Evolutionary conservation across 2,329 filamentous ascomycete genomes (phyloP).

Genomic region (Purpureocillium takamizusanense): DNA sequence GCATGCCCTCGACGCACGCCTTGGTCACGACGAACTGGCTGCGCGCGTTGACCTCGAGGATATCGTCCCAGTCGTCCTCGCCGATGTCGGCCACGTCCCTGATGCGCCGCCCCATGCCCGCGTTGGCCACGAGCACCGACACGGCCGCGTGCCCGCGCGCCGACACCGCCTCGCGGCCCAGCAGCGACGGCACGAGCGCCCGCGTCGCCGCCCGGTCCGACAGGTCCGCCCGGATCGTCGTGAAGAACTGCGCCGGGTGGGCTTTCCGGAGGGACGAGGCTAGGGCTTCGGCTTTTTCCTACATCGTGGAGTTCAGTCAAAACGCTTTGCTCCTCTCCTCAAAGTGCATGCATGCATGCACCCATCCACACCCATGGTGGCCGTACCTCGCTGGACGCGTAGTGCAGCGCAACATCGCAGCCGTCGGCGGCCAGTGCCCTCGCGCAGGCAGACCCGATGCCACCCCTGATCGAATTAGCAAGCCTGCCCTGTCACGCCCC

Average conservation of each 20-base stretch:
- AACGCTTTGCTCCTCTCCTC: too few relatives aligned
- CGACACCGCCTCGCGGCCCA: conserved; percentile 7
- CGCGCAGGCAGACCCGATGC: conserved; percentile 23
- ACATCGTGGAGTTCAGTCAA: too few relatives aligned
- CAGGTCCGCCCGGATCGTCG: conserved; percentile 17
- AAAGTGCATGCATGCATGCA: too few relatives aligned
- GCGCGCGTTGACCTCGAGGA: conserved; percentile 23
- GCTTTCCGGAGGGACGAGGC: conserved; percentile 13
- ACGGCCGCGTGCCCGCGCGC: conserved; percentile 16
- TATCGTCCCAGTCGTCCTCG: conserved; percentile 26
- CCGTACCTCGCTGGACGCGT: conserved; percentile 19
- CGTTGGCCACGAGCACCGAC: conserved; percentile 22
- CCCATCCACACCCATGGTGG: too few relatives aligned
- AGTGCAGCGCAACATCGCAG: conserved; percentile 25
- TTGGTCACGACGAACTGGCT: conserved; percentile 25
- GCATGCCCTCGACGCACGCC: conserved; percentile 20
- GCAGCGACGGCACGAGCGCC: conserved; percentile 11
- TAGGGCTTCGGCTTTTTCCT: conserved; percentile 20
- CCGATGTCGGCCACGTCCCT: conserved; percentile 21
- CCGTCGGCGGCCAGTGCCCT: conserved; percentile 22
- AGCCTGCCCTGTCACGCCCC: background rate
- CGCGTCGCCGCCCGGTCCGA: conserved; percentile 15
- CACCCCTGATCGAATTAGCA: conserved; percentile 15
- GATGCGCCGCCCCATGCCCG: conserved; percentile 22
- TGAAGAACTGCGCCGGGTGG: conserved; percentile 18